These are phyloP conservation scores for Hirschioporus abietinus DNA, from an alignment of 768 basidiomycete species.

Conservation along the genomic window DNA sequence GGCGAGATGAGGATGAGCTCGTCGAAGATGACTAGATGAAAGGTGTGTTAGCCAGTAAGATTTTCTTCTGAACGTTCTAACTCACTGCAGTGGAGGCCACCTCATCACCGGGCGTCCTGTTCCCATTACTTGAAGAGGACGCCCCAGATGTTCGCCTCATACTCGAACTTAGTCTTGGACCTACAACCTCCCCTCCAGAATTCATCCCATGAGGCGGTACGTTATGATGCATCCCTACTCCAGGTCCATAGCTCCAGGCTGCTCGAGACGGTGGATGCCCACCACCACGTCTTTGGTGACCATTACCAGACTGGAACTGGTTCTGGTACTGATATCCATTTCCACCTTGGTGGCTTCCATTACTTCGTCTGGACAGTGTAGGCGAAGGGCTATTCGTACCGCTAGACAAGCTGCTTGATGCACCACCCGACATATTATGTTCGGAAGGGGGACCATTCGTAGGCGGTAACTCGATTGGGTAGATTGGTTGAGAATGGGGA, in stretches of 20 bases:
- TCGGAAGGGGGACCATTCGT: not conserved
- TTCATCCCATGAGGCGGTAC: constrained; percentile 14
- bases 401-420: constrained; percentile 15
- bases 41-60: constrained; percentile 12
- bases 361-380: constrained; percentile 14
- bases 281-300: constrained; percentile 25
- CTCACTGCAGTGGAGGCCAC: constrained; percentile 73
- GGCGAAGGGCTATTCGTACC: constrained; percentile 18
- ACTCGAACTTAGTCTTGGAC: constrained; percentile 54
- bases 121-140: constrained; percentile 40
- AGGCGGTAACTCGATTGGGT: not conserved
- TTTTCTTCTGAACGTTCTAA: constrained; percentile 17
- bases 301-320: constrained; percentile 26
- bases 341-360: constrained; percentile 24
- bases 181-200: constrained; percentile 43
- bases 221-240: constrained; percentile 39
- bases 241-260: constrained; percentile 71
- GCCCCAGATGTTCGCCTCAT: constrained; percentile 46
- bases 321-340: constrained; percentile 24
- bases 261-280: constrained; percentile 38
- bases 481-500: constrained; percentile 14
- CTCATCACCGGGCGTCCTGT: constrained; percentile 68
- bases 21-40: constrained; percentile 61
- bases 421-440: constrained; percentile 19
- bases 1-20: constrained; percentile 74